A percentile compares a stretch with the other conserved stretches of the same genome.
phyloP scores from a whole-genome alignment of 2,329 filamentous ascomycete genomes.

The Fulvia fulva region DNA sequence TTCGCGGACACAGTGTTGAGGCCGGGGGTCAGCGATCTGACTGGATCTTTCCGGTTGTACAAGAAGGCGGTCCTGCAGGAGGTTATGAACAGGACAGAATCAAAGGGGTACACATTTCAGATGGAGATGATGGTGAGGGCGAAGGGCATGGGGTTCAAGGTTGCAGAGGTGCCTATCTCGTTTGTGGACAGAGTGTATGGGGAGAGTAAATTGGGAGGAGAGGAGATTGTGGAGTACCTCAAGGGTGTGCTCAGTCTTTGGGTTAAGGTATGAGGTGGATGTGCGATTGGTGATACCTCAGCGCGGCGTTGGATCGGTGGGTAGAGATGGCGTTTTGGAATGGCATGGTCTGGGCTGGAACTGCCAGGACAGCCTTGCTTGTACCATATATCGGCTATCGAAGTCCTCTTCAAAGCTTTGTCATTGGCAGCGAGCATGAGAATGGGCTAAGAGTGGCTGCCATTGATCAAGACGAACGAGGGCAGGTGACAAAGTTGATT shows the following conservation, averaged over 20 bases:
- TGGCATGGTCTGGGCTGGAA: too few species aligned
- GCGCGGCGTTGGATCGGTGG: constrained; percentile 17
- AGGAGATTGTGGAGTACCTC: constrained; percentile 95
- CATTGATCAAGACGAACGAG: too few species aligned
- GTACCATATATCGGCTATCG: too few species aligned
- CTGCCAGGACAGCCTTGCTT: too few species aligned
- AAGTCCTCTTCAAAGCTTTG: too few species aligned
- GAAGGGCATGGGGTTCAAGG: constrained; percentile 90
- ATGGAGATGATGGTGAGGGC: constrained; percentile 99
- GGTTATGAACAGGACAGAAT: constrained; percentile 86
- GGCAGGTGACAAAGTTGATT: too few species aligned
- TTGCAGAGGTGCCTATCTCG: constrained; percentile 91
- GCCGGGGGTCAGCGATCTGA: constrained; percentile 92
- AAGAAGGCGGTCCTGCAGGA: constrained; percentile 85
- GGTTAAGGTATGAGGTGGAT: constrained; percentile 42
- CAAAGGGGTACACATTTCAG: constrained; percentile 98
- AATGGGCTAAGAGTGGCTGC: too few species aligned
- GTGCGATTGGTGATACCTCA: constrained; percentile 1
- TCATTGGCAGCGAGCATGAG: too few species aligned
- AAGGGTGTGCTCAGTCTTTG: constrained; percentile 56
- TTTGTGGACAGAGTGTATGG: constrained; percentile 96
- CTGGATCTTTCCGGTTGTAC: constrained; percentile 90
- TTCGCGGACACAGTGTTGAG: constrained; percentile 92
- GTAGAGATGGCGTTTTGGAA: not conserved
- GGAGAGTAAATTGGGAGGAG: constrained; percentile 87